Evolutionary conservation across 495 filamentous ascomycete species (phyloP).

Genomic region (Daldinia bambusicola): DNA sequence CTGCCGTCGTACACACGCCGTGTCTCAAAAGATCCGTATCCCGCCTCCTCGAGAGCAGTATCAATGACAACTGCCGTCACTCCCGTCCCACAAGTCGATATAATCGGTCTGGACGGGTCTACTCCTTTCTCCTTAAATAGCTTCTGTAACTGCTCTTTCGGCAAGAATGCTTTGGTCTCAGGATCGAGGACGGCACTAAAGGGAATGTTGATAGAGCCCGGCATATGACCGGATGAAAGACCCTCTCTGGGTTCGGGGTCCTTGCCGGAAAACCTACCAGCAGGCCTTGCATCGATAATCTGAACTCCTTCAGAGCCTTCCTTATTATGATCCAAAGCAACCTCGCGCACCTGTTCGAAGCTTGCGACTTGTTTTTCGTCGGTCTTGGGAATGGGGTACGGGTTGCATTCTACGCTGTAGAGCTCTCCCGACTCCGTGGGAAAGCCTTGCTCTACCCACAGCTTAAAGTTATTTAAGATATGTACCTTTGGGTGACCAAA

Average conservation of each 20-base stretch:
- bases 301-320: slow-evolving; percentile 84
- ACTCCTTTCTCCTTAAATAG: slow-evolving; percentile 82
- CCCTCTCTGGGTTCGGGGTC: slow-evolving; percentile 89
- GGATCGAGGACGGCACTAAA: slow-evolving; percentile 84
- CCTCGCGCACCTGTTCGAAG: slow-evolving; percentile 82
- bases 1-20: slow-evolving; percentile 93
- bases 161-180: slow-evolving; percentile 80
- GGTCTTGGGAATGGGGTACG: slow-evolving; percentile 63
- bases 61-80: slow-evolving; percentile 96
- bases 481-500: slow-evolving; percentile 94
- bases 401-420: slow-evolving; percentile 66
- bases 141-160: slow-evolving; percentile 73
- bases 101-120: slow-evolving; percentile 83
- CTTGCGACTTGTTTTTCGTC: slow-evolving; percentile 60
- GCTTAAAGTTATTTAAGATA: slow-evolving; percentile 90
- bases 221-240: slow-evolving; percentile 91
- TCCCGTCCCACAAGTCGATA: slow-evolving; percentile 91
- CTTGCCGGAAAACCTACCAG: slow-evolving; percentile 81
- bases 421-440: slow-evolving; percentile 83
- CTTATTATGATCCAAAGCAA: slow-evolving; percentile 77
- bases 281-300: slow-evolving; percentile 87
- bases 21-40: slow-evolving; percentile 72
- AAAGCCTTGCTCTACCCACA: slow-evolving; percentile 84
- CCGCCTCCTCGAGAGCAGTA: slow-evolving; percentile 82
- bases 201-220: slow-evolving; percentile 84